Conservation (phyloP, 441 rosid genomes). For the Kokia cookei region DNA sequence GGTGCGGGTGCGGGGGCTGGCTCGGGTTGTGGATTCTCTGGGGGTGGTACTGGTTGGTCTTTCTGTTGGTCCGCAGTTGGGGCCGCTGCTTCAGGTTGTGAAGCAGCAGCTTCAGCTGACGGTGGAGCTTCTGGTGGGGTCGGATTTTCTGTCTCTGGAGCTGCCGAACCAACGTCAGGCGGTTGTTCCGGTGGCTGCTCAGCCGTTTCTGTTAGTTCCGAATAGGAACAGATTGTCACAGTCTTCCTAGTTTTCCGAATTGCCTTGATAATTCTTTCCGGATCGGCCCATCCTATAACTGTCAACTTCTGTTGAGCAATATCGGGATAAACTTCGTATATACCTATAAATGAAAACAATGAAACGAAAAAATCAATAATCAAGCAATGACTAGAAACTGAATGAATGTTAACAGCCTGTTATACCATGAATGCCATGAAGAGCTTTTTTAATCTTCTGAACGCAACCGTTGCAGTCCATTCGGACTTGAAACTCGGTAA, state of each 20-base stretch:
- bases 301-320: slow-evolving; percentile 62
- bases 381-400: background rate
- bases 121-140: slow-evolving; percentile 39
- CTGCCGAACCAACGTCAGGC: slow-evolving; percentile 30
- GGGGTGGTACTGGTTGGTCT: slow-evolving; percentile 21
- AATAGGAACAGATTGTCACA: slow-evolving; percentile 51
- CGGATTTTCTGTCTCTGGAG: slow-evolving; percentile 33
- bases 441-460: slow-evolving; percentile 70
- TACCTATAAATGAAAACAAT: slow-evolving; percentile 30
- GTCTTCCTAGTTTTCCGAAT: slow-evolving; percentile 59
- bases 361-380: background rate
- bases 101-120: slow-evolving; percentile 23
- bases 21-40: slow-evolving; percentile 30
- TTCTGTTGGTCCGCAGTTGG: slow-evolving; percentile 31
- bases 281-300: slow-evolving; percentile 70
- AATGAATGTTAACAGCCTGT: background rate
- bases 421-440: slow-evolving; percentile 53
- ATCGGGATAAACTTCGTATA: slow-evolving; percentile 51
- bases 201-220: slow-evolving; percentile 31
- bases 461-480: slow-evolving; percentile 80
- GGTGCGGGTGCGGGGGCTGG: slow-evolving; percentile 10
- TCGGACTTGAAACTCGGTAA: slow-evolving; percentile 67
- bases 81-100: slow-evolving; percentile 8
- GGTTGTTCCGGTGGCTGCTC: slow-evolving; percentile 21
- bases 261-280: slow-evolving; percentile 57